These are phyloP conservation scores for Crithidia sp. DNA, from an alignment of 208 protist species.

Conservation along the genomic window DNA sequence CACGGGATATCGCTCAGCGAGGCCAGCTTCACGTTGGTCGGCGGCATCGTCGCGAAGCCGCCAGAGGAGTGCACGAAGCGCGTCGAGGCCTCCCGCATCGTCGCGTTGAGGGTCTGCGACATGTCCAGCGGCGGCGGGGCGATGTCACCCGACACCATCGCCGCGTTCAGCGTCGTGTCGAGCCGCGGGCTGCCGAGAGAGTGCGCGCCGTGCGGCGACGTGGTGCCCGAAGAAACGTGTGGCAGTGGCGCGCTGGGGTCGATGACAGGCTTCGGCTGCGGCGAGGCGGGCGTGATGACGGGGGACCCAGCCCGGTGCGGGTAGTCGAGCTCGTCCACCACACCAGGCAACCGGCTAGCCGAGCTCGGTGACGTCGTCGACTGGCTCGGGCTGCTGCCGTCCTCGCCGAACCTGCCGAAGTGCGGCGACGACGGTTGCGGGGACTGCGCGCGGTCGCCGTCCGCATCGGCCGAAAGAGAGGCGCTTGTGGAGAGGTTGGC, in stretches of 20 bases:
- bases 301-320: conserved; percentile 61
- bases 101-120: conserved; percentile 23
- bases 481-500: conserved; percentile 19
- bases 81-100: conserved; percentile 33
- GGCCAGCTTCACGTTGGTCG: conserved; percentile 61
- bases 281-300: conserved; percentile 30
- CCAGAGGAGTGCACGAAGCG: conserved; percentile 64
- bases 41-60: conserved; percentile 54
- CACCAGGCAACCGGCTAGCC: conserved; percentile 48
- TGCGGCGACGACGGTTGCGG: conserved; percentile 45
- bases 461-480: neutral
- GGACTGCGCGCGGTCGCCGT: conserved; percentile 25
- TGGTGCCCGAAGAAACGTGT: conserved; percentile 31
- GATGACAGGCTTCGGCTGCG: conserved; percentile 56
- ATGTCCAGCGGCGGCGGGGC: conserved; percentile 33
- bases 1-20: conserved; percentile 71
- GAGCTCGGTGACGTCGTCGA: conserved; percentile 11
- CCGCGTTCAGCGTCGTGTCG: conserved; percentile 41
- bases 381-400: conserved; percentile 58
- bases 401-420: conserved; percentile 23
- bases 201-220: conserved; percentile 40
- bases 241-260: conserved; percentile 77
- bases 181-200: conserved; percentile 32
- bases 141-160: conserved; percentile 49
- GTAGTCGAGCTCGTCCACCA: conserved; percentile 80